phyloP scores from a whole-genome alignment of 352 stramenopile genomes.

The Thraustochytrium sp. region DNA sequence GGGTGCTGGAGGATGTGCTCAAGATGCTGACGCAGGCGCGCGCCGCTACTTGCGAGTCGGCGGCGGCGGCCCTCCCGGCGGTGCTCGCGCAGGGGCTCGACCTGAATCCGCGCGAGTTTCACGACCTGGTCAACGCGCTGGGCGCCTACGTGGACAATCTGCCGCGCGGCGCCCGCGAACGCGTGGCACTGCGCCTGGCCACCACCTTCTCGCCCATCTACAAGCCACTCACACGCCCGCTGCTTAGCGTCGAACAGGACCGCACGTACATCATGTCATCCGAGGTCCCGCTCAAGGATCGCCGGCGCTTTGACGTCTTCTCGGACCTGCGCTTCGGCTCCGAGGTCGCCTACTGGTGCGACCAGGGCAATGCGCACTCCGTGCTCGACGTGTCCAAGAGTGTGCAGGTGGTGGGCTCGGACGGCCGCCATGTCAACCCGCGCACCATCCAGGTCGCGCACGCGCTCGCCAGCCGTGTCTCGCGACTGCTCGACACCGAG shows the following conservation, averaged over 20 bases:
- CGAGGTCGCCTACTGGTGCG: constrained; percentile 24
- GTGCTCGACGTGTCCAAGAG: constrained; percentile 12
- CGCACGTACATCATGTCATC: background rate
- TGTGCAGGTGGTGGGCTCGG: background rate
- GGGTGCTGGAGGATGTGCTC: background rate
- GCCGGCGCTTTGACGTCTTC: background rate
- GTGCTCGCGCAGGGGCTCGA: background rate
- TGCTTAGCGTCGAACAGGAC: background rate
- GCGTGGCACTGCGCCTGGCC: background rate
- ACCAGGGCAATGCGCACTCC: constrained; percentile 27
- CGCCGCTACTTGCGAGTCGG: too few species aligned
- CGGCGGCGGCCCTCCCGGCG: too few species aligned
- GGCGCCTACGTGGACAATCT: background rate
- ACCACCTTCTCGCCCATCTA: background rate
- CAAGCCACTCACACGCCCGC: background rate
- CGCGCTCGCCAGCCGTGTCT: constrained; percentile 5
- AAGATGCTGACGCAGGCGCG: background rate
- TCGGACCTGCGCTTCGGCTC: background rate
- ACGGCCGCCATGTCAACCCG: constrained; percentile 3
- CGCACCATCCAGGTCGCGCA: constrained; percentile 36
- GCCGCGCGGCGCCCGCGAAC: background rate
- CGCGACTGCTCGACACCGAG: constrained; percentile 10
- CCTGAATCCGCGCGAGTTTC: background rate
- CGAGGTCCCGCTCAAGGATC: background rate
- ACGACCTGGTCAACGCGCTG: background rate